These are phyloP conservation scores for Claviceps paspali DNA, from an alignment of 2,329 filamentous ascomycete species.

Conservation along the genomic window DNA sequence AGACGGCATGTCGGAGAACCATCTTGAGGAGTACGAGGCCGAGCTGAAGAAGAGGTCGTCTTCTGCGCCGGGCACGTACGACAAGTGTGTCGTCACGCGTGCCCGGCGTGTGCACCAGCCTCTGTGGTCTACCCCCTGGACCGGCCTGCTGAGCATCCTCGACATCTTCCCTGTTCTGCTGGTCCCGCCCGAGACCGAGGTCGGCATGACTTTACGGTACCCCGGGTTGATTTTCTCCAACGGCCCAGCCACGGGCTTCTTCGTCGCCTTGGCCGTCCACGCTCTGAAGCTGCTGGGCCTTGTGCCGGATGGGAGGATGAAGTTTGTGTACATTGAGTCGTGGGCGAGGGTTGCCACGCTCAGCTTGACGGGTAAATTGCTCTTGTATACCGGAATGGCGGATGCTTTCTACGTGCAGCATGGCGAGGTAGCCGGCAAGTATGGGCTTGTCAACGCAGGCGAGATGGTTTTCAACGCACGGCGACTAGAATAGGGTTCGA, in stretches of 20 bases:
- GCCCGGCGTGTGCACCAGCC: slow-evolving; percentile 74
- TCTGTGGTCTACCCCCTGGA: slow-evolving; percentile 55
- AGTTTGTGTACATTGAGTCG: slow-evolving; percentile 76
- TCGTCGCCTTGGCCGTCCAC: slow-evolving; percentile 43
- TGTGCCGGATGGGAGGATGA: slow-evolving; percentile 40
- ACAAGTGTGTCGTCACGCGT: slow-evolving; percentile 54
- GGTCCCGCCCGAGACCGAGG: slow-evolving; percentile 14
- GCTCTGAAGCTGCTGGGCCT: slow-evolving; percentile 29
- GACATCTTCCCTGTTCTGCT: slow-evolving; percentile 44
- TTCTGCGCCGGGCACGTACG: slow-evolving; percentile 34
- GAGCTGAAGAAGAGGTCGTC: slow-evolving; percentile 15
- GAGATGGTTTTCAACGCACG: slow-evolving; percentile 24
- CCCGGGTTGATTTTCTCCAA: slow-evolving; percentile 75
- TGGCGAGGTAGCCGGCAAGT: slow-evolving; percentile 39
- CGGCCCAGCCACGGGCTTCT: slow-evolving; percentile 75
- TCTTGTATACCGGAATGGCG: slow-evolving; percentile 48
- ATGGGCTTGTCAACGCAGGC: slow-evolving; percentile 22
- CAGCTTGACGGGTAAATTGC: slow-evolving; percentile 69
- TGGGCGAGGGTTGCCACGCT: slow-evolving; percentile 75
- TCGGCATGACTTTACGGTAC: slow-evolving; percentile 21
- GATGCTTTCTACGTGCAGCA: slow-evolving; percentile 79
- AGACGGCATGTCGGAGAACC: slow-evolving; percentile 50
- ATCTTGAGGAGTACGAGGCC: slow-evolving; percentile 43
- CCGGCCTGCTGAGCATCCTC: slow-evolving; percentile 48
- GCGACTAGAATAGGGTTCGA: slow-evolving; percentile 10